Base-by-base conservation (phyloP, 345 rosid genomes). In the Acer saccharum region DNA sequence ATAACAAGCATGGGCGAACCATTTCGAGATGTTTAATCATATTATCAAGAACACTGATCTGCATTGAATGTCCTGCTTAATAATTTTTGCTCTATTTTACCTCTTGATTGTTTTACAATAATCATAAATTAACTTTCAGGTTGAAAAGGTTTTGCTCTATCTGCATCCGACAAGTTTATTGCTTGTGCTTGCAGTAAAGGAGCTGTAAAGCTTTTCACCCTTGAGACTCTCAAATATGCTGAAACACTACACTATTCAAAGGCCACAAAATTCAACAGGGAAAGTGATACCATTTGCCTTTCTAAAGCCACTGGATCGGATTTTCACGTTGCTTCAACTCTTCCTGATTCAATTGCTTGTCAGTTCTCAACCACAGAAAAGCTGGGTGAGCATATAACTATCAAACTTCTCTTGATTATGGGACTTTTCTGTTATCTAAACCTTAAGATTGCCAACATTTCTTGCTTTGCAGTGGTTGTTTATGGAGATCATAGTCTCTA, bases 161-260 rank as follows among this genome's bases (percentile, higher is more conserved):
- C 93, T 74, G 84, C 87, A 68, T 90, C 98, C 68, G 74, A 78
- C 74, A 82, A 82, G 83, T 84, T 92, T 75, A 79, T 94, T 81
- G 94, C 98, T 55, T 92, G 98, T 83, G 97, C 90, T 79, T 92
- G 98, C 79, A 85, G 85, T 80, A 85, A 86, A 54, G 98, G 98
- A 76, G 79, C 46, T 52, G 90, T 93, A 69, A 86, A 84, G 64
- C 84, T 93, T 79, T 87, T 86, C 78, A 82, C 68, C 41, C 73
- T 76, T 74, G 86, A 80, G 77, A 72, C 84, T 65, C 88, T 90
- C 46, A 75, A 76, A 68, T 84, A 82, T 75, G 85, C 75, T 68
- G 93, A 91, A 78, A 87, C 77, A 32, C 71, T 94, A 43, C 84
- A 84, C 18, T 87, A 85, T 81, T 84, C 92, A 39, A 85, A 78